phyloP scores from a whole-genome alignment of 2,329 filamentous ascomycete species.

The Didymella keratinophila region DNA sequence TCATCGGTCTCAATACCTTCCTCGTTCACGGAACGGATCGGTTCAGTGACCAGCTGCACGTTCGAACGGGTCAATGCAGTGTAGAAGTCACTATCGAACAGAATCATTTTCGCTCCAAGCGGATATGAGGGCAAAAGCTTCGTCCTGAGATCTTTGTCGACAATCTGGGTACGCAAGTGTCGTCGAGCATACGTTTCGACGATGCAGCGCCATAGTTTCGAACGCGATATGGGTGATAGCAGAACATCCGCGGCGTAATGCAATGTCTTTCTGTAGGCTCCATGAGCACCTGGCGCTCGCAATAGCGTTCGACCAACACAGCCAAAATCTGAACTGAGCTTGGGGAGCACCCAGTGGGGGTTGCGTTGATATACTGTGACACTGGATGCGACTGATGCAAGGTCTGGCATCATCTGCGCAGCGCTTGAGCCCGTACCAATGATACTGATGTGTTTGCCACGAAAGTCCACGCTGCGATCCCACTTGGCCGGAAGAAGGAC shows the following conservation, averaged over 20 bases:
- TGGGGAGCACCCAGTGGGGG: constrained; percentile 10
- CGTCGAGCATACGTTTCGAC: background rate
- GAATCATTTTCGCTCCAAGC: background rate
- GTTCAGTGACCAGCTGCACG: background rate
- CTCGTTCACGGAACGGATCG: background rate
- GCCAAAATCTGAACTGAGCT: background rate
- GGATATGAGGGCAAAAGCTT: background rate
- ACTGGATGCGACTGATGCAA: constrained; percentile 1
- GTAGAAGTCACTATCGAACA: background rate
- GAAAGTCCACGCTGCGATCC: background rate
- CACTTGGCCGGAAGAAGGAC: background rate
- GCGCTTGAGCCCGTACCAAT: constrained; percentile 6
- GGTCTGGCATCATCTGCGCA: constrained; percentile 2
- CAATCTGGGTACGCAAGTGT: background rate
- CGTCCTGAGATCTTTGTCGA: background rate
- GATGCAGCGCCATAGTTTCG: background rate
- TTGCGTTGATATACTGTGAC: constrained; percentile 2
- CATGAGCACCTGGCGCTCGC: background rate
- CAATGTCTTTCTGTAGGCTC: background rate
- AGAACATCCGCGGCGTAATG: constrained; percentile 5
- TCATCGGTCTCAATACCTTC: background rate
- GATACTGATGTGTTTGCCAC: background rate
- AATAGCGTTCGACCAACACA: background rate
- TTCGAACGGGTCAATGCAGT: background rate
- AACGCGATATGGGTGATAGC: background rate